A percentile compares a stretch with the other conserved stretches of the same genome.
These are phyloP conservation scores for Pseudonitzschia multistriata DNA, from an alignment of 108 stramenopile genomes.

Conservation along the genomic window DNA sequence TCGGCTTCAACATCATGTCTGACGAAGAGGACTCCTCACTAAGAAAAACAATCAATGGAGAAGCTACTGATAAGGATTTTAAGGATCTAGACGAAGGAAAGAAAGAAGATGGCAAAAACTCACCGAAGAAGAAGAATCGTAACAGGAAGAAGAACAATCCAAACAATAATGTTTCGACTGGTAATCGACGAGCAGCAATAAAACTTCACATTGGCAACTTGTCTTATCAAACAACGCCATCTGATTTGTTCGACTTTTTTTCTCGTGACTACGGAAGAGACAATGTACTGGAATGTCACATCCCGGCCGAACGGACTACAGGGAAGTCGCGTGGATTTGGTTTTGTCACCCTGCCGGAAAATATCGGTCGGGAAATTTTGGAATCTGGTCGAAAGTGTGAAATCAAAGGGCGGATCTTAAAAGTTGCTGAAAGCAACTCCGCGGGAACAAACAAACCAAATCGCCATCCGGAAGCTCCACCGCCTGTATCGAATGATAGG, in stretches of 20 bases:
- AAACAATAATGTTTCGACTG: slow-evolving; percentile 29
- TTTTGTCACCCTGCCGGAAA: slow-evolving; percentile 81
- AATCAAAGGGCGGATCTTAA: slow-evolving; percentile 73
- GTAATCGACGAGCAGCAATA: slow-evolving; percentile 66
- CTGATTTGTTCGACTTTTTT: slow-evolving; percentile 77
- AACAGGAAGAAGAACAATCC: slow-evolving; percentile 36
- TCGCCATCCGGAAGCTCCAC: slow-evolving; percentile 23
- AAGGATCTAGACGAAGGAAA: slow-evolving; percentile 21
- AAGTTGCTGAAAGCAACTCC: slow-evolving; percentile 84
- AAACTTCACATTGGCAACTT: slow-evolving; percentile 89
- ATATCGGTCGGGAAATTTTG: slow-evolving; percentile 55
- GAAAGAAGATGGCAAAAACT: slow-evolving; percentile 38
- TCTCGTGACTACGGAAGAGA: slow-evolving; percentile 66
- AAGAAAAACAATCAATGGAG: neutral
- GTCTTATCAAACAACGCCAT: slow-evolving; percentile 70
- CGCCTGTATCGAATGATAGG: slow-evolving; percentile 46
- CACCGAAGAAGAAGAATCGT: slow-evolving; percentile 37
- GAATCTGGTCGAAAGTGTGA: slow-evolving; percentile 64
- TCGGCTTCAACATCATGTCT: slow-evolving; percentile 47
- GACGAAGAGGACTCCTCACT: neutral
- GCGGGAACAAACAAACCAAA: slow-evolving; percentile 62
- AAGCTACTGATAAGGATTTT: slow-evolving; percentile 17
- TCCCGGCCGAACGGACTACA: slow-evolving; percentile 80
- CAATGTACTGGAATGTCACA: slow-evolving; percentile 84
- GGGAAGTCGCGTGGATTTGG: slow-evolving; percentile 85